phyloP scores from a whole-genome alignment of 2,329 filamentous ascomycete species.

The Xylaria hypoxylon region DNA sequence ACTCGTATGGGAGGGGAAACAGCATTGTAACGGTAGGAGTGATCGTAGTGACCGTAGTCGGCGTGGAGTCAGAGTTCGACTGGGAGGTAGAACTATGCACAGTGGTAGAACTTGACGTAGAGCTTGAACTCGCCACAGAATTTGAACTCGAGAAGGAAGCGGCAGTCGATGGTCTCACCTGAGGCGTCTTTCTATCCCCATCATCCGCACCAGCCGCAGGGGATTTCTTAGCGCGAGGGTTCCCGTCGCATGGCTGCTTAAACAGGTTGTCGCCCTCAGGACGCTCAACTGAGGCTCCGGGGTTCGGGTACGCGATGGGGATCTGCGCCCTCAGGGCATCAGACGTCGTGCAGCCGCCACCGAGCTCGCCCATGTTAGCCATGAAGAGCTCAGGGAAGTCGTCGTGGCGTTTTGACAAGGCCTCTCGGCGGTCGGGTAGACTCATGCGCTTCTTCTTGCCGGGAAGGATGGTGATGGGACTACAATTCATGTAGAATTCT shows the following conservation, averaged over 20 bases:
- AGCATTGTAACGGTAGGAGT: slow-evolving; percentile 1
- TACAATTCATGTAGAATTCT: slow-evolving; percentile 82
- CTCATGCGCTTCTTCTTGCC: slow-evolving; percentile 37
- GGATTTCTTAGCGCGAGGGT: slow-evolving; percentile 42
- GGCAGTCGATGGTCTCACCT: background rate
- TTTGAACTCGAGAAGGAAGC: background rate
- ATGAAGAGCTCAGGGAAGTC: slow-evolving; percentile 75
- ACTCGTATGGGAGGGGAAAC: background rate
- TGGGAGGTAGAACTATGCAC: too few species aligned
- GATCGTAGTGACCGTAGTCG: background rate
- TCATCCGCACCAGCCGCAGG: background rate
- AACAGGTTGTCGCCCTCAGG: slow-evolving; percentile 52
- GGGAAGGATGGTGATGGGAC: slow-evolving; percentile 67
- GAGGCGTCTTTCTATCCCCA: background rate
- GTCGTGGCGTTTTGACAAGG: slow-evolving; percentile 44
- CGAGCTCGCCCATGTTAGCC: slow-evolving; percentile 66
- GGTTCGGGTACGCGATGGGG: slow-evolving; percentile 68
- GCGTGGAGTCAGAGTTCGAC: background rate
- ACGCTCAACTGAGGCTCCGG: slow-evolving; percentile 66
- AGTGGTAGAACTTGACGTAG: background rate
- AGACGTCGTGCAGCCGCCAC: slow-evolving; percentile 64
- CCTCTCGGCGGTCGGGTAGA: slow-evolving; percentile 32
- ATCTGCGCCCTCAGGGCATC: slow-evolving; percentile 57
- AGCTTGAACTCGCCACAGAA: background rate
- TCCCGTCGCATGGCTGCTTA: slow-evolving; percentile 49